Percentiles rank a stretch among this genome's conserved stretches.
Evolutionary conservation across 495 filamentous ascomycete genomes (phyloP).

Genomic region (Penicillium longicatenatum): DNA sequence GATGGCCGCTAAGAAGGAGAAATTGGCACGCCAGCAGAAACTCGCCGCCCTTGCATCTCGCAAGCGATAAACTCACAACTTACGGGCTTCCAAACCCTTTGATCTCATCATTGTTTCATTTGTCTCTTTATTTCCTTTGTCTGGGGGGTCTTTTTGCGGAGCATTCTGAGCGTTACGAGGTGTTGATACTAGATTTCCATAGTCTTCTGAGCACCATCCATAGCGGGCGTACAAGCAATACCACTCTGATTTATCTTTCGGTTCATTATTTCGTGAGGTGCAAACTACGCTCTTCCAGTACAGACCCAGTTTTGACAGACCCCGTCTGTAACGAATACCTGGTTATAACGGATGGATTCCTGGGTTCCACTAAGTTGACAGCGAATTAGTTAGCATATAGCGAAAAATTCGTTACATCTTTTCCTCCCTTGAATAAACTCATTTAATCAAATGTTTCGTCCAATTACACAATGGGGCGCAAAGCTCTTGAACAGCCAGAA

Average conservation of each 20-base stretch:
- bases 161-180: conserved; percentile 41
- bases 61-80: conserved; percentile 24
- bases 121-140: conserved; percentile 21
- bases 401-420: too few species aligned
- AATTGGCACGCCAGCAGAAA: conserved; percentile 57
- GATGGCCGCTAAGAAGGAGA: conserved; percentile 55
- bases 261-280: background rate
- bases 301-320: too few species aligned
- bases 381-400: too few species aligned
- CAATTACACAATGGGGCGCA: too few species aligned
- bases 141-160: conserved; percentile 17
- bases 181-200: conserved; percentile 34
- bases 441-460: too few species aligned
- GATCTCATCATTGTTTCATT: conserved; percentile 17
- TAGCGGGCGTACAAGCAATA: conserved; percentile 35
- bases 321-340: too few species aligned
- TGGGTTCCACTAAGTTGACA: too few species aligned
- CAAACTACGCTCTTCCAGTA: too few species aligned
- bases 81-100: background rate
- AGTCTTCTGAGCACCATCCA: conserved; percentile 22
- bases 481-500: too few species aligned
- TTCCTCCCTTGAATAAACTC: too few species aligned
- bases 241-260: conserved; percentile 19
- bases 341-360: too few species aligned
- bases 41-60: conserved; percentile 49